phyloP scores from a whole-genome alignment of 129 eudicot species.

The Helianthus tuberosus region DNA sequence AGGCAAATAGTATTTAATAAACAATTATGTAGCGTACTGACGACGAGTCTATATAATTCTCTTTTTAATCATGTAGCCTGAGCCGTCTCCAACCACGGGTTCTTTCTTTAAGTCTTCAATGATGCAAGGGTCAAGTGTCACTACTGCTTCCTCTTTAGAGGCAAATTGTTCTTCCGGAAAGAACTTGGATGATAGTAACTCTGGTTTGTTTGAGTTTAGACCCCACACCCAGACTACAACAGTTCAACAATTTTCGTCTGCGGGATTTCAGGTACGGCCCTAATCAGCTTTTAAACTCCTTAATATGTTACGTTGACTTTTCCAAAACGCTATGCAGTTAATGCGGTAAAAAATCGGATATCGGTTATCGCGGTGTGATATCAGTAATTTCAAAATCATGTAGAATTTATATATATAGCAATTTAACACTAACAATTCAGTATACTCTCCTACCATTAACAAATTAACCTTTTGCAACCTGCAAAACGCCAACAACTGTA shows the following conservation, averaged over 20 bases:
- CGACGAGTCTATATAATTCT: constrained; percentile 30
- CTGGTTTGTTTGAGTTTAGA: constrained; percentile 79
- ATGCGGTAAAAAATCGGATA: too few species aligned
- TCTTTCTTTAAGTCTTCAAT: constrained; percentile 72
- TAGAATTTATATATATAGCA: too few species aligned
- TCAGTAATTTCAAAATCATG: too few species aligned
- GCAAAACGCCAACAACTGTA: too few species aligned
- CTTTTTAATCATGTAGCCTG: constrained; percentile 63
- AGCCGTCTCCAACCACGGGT: constrained; percentile 98
- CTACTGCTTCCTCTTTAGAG: constrained; percentile 45
- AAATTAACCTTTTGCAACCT: too few species aligned
- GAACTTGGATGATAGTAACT: constrained; percentile 45
- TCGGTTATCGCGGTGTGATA: too few species aligned
- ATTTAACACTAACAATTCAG: too few species aligned
- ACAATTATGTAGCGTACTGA: constrained; percentile 39
- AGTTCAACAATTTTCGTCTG: constrained; percentile 48
- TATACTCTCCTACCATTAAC: too few species aligned
- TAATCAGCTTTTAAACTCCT: constrained; percentile 7
- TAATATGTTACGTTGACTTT: background rate
- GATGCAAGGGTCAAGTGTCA: constrained; percentile 62
- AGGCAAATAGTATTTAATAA: constrained; percentile 28
- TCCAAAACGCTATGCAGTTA: background rate
- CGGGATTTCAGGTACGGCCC: constrained; percentile 59
- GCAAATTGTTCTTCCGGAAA: constrained; percentile 43
- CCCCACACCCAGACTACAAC: constrained; percentile 59